Conservation (phyloP, 2,329 filamentous ascomycete genomes). For the Biscogniauxia marginata region DNA sequence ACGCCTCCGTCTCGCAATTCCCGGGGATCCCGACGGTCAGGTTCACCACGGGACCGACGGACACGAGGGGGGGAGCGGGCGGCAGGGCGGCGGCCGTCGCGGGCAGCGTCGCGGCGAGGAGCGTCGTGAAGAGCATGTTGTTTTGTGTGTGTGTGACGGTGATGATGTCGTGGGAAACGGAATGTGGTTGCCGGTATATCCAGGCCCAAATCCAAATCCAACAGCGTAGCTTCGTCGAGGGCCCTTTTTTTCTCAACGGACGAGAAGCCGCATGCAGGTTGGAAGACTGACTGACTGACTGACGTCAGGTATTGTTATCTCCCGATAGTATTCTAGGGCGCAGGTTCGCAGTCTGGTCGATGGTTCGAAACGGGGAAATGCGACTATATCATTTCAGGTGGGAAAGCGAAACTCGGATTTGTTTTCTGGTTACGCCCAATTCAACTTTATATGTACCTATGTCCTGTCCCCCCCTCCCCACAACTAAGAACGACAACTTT, state of each 20-base stretch:
- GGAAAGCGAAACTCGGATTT: not conserved
- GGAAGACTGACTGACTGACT: too few relatives aligned
- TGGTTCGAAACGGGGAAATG: too few relatives aligned
- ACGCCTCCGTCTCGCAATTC: constrained; percentile 1
- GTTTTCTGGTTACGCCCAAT: not conserved
- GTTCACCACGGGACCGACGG: not conserved
- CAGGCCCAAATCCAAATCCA: too few relatives aligned
- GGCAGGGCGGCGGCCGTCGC: not conserved
- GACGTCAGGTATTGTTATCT: too few relatives aligned
- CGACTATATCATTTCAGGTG: too few relatives aligned
- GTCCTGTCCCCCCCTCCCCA: not conserved
- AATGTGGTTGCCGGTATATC: too few relatives aligned
- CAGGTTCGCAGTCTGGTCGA: too few relatives aligned
- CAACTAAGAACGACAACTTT: not conserved
- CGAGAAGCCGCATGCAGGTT: too few relatives aligned
- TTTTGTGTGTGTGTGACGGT: not conserved
- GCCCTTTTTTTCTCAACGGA: too few relatives aligned
- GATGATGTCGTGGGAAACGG: too few relatives aligned
- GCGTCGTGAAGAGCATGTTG: not conserved
- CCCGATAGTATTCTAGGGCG: too few relatives aligned
- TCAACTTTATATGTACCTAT: not conserved
- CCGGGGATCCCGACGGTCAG: not conserved
- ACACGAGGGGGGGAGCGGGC: not conserved
- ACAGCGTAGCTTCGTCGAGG: too few relatives aligned
- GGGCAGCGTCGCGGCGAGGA: not conserved